Base-by-base conservation (phyloP, 306 rosid genomes). In the Vachellia pachyceras region DNA sequence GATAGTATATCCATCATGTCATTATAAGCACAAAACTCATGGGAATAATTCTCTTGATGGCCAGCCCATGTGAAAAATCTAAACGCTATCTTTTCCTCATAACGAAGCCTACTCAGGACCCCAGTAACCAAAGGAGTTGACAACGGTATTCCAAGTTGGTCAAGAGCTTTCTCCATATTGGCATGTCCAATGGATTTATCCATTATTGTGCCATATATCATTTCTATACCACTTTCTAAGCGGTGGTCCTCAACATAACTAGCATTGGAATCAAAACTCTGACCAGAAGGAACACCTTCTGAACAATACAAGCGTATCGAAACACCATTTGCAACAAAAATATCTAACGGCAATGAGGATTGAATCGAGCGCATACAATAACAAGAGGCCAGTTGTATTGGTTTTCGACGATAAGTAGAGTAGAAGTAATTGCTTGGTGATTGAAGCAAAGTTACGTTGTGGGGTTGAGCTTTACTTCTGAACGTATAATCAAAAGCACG, bases 61-160 rank as follows among this genome's bases (percentile, higher is more conserved):
- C 95, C 97, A 20, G 92, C 95, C 98, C 97, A 92, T 20, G 89
- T 92, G 81, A 95, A 95, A 67, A 92, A 92, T 77, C 97, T 88
- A 85, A 91, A 90, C 3, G 99, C 99, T 45, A 90, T 63, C 63
- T 91, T 95, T 79, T 95, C 99, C 73, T 95, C 99, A 69, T 82
- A 95, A 52, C 93, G 90, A 80, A 91, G 90, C 87, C 87, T 82
- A 50, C 76, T 82, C 69, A 95, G 84, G 57, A 95, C 86, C 55
- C 89, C 88, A 12, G 80, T 84, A 68, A 95, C 97, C 90, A 93
- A 86, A 25, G 90, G 93, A 29, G 93, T 89, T 13, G 89, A 85
- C 76, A 95, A 88, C 55, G 86, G 77, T 11, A 89, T 60, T 50
- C 86, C 86, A 29, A 84, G 78, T 25, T 80, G 79, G 36, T 85